A percentile compares a stretch with the other conserved stretches of the same genome.
phyloP scores from a whole-genome alignment of 768 basidiomycete species.

The Naganishia onofrii region DNA sequence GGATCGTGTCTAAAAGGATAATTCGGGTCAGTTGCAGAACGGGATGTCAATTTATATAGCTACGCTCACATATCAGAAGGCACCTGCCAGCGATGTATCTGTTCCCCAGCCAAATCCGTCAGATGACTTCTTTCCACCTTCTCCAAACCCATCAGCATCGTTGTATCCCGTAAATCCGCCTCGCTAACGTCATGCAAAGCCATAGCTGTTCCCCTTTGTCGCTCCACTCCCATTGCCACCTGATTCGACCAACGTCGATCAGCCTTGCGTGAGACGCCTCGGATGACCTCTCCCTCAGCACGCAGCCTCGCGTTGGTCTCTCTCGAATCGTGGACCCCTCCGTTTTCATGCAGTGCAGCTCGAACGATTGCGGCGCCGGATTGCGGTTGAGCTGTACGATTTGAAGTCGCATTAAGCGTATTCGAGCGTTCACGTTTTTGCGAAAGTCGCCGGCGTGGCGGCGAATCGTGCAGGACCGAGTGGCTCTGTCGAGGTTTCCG shows the following conservation, averaged over 20 bases:
- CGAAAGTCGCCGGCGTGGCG: not conserved
- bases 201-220: conserved; percentile 1
- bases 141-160: conserved; percentile 51
- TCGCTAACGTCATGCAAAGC: conserved; percentile 31
- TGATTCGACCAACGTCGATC: conserved; percentile 19
- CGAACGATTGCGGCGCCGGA: conserved; percentile 17
- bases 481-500: not conserved
- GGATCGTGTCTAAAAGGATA: not conserved
- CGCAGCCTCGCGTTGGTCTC: conserved; percentile 12
- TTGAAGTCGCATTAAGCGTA: not conserved
- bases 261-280: conserved; percentile 20
- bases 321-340: not conserved
- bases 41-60: not conserved
- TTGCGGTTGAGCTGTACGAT: not conserved
- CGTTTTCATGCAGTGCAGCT: conserved; percentile 10
- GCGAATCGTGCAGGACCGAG: not conserved
- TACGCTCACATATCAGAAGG: conserved; percentile 7
- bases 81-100: conserved; percentile 31
- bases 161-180: conserved; percentile 47
- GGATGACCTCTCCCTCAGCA: conserved; percentile 24
- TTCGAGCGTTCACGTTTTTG: conserved; percentile 8
- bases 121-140: conserved; percentile 35
- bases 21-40: not conserved
- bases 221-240: not conserved
- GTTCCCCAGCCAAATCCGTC: conserved; percentile 42